These are phyloP conservation scores for Trematosphaeria pertusa DNA, from an alignment of 2,329 filamentous ascomycete genomes.

Conservation along the genomic window DNA sequence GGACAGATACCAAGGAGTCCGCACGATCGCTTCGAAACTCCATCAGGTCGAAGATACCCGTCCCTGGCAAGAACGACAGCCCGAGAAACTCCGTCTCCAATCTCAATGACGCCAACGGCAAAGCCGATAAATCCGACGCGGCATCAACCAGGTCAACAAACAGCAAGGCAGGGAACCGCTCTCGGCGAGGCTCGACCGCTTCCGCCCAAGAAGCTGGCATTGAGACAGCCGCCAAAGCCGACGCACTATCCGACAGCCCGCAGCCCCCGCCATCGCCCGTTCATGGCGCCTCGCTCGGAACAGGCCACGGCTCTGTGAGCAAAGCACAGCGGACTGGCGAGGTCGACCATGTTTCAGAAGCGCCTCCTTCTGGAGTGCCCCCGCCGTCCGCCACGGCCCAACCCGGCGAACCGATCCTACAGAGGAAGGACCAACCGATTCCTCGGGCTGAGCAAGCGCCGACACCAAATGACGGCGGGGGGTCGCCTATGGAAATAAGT, in stretches of 20 bases:
- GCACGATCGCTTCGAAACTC: slow-evolving; percentile 81
- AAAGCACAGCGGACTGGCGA: slow-evolving; percentile 86
- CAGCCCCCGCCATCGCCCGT: slow-evolving; percentile 82
- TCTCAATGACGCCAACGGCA: slow-evolving; percentile 58
- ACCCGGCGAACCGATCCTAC: slow-evolving; percentile 87
- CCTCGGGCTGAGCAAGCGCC: slow-evolving; percentile 65
- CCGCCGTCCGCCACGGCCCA: slow-evolving; percentile 66
- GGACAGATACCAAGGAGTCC: slow-evolving; percentile 92
- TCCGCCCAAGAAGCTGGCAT: slow-evolving; percentile 53
- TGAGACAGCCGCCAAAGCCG: slow-evolving; percentile 43
- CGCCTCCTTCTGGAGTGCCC: slow-evolving; percentile 73
- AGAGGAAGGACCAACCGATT: slow-evolving; percentile 76
- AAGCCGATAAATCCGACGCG: slow-evolving; percentile 74
- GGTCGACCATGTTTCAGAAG: slow-evolving; percentile 92
- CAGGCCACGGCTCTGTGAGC: slow-evolving; percentile 77
- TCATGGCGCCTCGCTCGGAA: slow-evolving; percentile 74
- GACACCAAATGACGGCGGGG: slow-evolving; percentile 56
- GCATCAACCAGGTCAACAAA: slow-evolving; percentile 76
- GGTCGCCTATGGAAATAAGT: slow-evolving; percentile 77
- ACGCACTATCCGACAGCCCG: slow-evolving; percentile 38
- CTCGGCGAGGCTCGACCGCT: slow-evolving; percentile 44
- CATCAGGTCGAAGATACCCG: slow-evolving; percentile 88
- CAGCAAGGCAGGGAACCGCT: slow-evolving; percentile 56
- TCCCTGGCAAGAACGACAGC: slow-evolving; percentile 74
- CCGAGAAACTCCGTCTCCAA: slow-evolving; percentile 74